Evolutionary conservation across 768 basidiomycete species (phyloP).

Genomic region (Cystofilobasidium capitatum): DNA sequence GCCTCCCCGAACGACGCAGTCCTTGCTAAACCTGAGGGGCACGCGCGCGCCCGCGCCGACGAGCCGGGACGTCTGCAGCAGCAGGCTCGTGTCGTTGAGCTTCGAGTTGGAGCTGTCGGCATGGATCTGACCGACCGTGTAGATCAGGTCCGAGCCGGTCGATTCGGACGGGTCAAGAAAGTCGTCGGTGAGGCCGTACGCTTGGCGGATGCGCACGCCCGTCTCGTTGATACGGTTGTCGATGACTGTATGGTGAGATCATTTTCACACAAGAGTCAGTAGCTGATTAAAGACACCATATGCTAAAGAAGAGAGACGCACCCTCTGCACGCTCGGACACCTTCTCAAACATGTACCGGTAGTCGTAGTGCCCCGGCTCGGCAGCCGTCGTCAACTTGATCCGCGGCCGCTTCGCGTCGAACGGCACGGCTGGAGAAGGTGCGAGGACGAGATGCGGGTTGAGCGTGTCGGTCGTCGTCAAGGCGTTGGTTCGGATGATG

Average conservation of each 20-base stretch:
- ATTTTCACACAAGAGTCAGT: not conserved
- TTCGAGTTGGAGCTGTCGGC: constrained; percentile 42
- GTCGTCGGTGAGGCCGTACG: constrained; percentile 59
- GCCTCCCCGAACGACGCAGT: constrained; percentile 56
- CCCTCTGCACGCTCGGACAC: constrained; percentile 73
- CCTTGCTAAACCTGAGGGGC: constrained; percentile 59
- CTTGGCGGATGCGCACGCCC: constrained; percentile 58
- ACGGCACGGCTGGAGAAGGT: constrained; percentile 25
- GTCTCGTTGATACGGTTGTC: constrained; percentile 83
- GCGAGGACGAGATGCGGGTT: constrained; percentile 38
- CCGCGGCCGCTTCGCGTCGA: constrained; percentile 29
- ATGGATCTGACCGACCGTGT: constrained; percentile 56
- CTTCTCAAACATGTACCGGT: constrained; percentile 90
- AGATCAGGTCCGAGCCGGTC: constrained; percentile 48
- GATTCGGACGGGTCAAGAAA: constrained; percentile 62
- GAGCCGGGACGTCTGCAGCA: constrained; percentile 74
- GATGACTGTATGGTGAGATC: constrained; percentile 62
- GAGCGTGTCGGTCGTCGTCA: constrained; percentile 40
- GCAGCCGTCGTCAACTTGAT: constrained; percentile 33
- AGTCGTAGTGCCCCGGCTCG: constrained; percentile 37
- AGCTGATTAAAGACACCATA: not conserved
- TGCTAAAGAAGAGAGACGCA: constrained; percentile 36
- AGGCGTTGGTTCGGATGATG: constrained; percentile 34
- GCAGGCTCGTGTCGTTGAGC: constrained; percentile 61
- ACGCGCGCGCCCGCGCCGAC: constrained; percentile 53